Conservation (phyloP, 78 protist species). For the slime mould (Dictyostelium discoideum) region DNA sequence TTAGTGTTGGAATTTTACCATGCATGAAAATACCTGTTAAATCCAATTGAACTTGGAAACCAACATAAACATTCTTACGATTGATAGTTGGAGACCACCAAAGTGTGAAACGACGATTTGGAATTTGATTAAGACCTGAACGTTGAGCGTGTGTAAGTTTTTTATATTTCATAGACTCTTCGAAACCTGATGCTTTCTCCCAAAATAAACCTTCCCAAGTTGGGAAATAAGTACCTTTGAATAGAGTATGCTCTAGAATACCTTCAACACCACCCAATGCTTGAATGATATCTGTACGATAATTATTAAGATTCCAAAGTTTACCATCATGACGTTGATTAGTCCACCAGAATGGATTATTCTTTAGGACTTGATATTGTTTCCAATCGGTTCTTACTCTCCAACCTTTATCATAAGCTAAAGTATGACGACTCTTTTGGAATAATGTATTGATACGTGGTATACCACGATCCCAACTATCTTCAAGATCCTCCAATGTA, state of each 20-base stretch:
- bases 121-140: conserved; percentile 99
- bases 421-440: conserved; percentile 98
- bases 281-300: conserved; percentile 99
- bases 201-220: conserved; percentile 99
- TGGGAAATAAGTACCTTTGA: conserved; percentile 99
- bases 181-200: conserved; percentile 96
- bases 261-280: conserved; percentile 99
- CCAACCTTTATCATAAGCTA: conserved; percentile 99
- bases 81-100: conserved; percentile 99
- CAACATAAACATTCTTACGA: conserved; percentile 99
- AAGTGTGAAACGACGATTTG: conserved; percentile 99
- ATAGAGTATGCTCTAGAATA: conserved; percentile 99
- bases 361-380: conserved; percentile 94
- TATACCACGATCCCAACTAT: conserved; percentile 99
- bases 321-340: conserved; percentile 99
- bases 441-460: conserved; percentile 99
- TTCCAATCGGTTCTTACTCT: conserved; percentile 98
- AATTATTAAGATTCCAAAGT: conserved; percentile 99
- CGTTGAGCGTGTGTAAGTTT: conserved; percentile 99
- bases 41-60: conserved; percentile 99
- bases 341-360: conserved; percentile 99
- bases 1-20: conserved; percentile 99
- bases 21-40: conserved; percentile 99
- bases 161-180: conserved; percentile 97
- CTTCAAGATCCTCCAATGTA: conserved; percentile 99